Conservation (phyloP, 2,329 filamentous ascomycete genomes). For the Tolypocladium cylindrosporum region DNA sequence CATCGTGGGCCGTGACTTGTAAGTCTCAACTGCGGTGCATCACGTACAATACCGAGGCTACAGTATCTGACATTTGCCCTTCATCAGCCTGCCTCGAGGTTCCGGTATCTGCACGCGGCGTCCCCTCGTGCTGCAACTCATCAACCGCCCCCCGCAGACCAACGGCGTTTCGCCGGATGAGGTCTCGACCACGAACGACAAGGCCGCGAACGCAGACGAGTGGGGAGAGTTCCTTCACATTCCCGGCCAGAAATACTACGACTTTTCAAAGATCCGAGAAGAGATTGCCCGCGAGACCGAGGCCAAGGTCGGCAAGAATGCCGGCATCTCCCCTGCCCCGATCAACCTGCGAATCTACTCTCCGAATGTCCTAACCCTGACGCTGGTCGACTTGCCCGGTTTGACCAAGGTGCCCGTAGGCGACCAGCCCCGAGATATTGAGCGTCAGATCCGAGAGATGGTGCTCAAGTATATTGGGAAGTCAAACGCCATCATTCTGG, state of each 20-base stretch:
- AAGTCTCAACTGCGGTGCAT: constrained; percentile 32
- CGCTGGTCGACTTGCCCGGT: constrained; percentile 90
- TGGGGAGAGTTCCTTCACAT: constrained; percentile 99
- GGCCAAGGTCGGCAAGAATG: constrained; percentile 90
- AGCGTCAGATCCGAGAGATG: constrained; percentile 95
- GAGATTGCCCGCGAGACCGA: constrained; percentile 97
- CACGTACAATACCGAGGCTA: not conserved
- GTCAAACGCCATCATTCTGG: constrained; percentile 94
- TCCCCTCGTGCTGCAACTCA: constrained; percentile 92
- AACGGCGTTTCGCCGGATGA: constrained; percentile 66
- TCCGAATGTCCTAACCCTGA: constrained; percentile 93
- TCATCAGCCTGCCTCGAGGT: constrained; percentile 79
- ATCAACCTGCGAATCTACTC: constrained; percentile 99
- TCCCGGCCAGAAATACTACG: constrained; percentile 91
- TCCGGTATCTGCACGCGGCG: constrained; percentile 95
- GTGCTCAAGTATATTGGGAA: constrained; percentile 98
- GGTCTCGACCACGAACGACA: constrained; percentile 60
- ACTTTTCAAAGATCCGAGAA: constrained; percentile 97
- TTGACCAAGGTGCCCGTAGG: constrained; percentile 94
- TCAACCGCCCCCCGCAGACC: constrained; percentile 70
- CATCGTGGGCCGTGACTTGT: constrained; percentile 98
- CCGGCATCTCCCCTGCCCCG: constrained; percentile 88
- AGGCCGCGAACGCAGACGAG: constrained; percentile 84
- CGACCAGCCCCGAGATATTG: constrained; percentile 93
- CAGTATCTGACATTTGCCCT: constrained; percentile 7